Percentiles rank a stretch among this genome's conserved stretches.
phyloP scores from a whole-genome alignment of 1,284 basidiomycete species.

The Blastosporella zonata region DNA sequence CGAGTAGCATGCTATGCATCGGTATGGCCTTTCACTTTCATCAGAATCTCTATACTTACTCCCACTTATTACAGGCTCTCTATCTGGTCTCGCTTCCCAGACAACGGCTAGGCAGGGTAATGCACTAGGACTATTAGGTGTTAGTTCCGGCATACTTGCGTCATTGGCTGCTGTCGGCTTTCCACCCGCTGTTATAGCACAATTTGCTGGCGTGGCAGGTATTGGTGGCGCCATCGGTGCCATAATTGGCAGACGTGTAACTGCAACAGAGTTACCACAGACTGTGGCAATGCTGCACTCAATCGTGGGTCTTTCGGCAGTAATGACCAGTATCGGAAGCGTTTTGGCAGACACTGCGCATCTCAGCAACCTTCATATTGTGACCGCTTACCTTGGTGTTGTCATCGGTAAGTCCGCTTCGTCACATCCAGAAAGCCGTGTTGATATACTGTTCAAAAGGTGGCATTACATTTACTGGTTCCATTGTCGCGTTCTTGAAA shows the following conservation, averaged over 20 bases:
- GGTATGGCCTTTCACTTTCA: constrained; percentile 34
- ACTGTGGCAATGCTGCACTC: constrained; percentile 62
- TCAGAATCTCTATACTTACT: neutral
- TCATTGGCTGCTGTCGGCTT: constrained; percentile 82
- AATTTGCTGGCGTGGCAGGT: constrained; percentile 74
- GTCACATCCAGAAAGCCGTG: neutral
- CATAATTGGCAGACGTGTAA: constrained; percentile 76
- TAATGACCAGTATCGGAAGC: constrained; percentile 78
- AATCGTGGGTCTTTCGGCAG: constrained; percentile 83
- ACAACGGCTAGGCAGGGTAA: constrained; percentile 80
- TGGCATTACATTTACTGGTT: constrained; percentile 78
- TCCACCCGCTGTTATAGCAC: constrained; percentile 65
- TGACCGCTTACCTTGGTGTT: constrained; percentile 82
- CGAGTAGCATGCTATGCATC: constrained; percentile 80
- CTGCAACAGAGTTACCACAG: constrained; percentile 82
- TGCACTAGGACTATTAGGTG: constrained; percentile 79
- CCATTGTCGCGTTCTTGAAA: constrained; percentile 86
- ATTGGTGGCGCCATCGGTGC: constrained; percentile 68
- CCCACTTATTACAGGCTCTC: constrained; percentile 46
- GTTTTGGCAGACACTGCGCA: constrained; percentile 68
- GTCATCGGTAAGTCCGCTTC: constrained; percentile 56
- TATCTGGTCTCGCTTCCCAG: constrained; percentile 74
- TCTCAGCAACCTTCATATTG: constrained; percentile 67
- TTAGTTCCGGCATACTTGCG: constrained; percentile 74
- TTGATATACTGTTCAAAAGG: constrained; percentile 29